phyloP scores from a whole-genome alignment of 805 yeast species.

The Hermanozyma aechmeae region DNA sequence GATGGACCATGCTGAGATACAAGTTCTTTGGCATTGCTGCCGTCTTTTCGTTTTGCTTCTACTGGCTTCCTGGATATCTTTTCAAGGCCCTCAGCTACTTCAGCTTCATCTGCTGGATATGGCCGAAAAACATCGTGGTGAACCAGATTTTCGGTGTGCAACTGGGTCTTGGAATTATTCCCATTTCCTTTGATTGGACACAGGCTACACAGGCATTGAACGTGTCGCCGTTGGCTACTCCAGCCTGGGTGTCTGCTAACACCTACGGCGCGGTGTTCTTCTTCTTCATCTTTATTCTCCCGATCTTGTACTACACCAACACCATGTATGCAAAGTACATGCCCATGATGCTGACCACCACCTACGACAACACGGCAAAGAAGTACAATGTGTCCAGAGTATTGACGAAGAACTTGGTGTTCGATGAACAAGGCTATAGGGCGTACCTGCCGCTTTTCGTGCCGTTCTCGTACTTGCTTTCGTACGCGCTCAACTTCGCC shows the following conservation, averaged over 20 bases:
- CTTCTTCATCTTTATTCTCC: conserved; percentile 10
- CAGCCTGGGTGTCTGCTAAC: conserved; percentile 10
- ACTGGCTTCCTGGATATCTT: conserved; percentile 7
- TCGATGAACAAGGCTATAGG: conserved; percentile 10
- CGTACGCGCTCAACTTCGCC: conserved; percentile 14
- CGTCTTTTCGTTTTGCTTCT: conserved; percentile 5
- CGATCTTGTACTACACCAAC: conserved; percentile 12
- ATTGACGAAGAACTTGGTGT: conserved; percentile 6
- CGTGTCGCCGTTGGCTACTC: conserved; percentile 12
- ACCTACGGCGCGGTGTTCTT: conserved; percentile 10
- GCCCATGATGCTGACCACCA: conserved; percentile 13
- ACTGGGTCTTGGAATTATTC: conserved; percentile 6
- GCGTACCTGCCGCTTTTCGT: conserved; percentile 12
- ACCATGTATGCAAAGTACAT: conserved; percentile 14
- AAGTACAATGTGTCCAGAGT: conserved; percentile 11
- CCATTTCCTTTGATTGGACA: conserved; percentile 9
- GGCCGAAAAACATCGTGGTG: conserved; percentile 4
- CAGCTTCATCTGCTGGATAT: conserved; percentile 7
- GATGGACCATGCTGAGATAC: conserved; percentile 10
- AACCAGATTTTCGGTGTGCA: conserved; percentile 7
- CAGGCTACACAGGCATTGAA: conserved; percentile 12
- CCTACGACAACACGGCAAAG: conserved; percentile 11
- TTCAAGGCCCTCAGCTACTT: conserved; percentile 6
- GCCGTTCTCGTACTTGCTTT: conserved; percentile 11
- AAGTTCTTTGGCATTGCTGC: conserved; percentile 9